Evolutionary conservation across 257 asterid species (phyloP).

Genomic region (Plantago major): DNA sequence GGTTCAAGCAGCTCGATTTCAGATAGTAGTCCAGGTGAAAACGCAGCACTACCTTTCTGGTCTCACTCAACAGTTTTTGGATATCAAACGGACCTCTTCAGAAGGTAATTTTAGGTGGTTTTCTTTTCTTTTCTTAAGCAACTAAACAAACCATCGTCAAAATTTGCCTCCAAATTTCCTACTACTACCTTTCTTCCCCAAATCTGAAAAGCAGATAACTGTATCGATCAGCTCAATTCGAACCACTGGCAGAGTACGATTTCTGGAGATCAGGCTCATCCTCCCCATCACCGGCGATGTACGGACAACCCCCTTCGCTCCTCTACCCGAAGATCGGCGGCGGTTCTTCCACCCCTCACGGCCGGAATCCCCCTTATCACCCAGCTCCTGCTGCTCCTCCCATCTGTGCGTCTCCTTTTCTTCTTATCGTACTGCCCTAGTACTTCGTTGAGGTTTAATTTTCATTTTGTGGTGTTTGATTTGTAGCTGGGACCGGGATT

Average conservation of each 20-base stretch:
- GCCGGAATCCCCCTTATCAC: conserved; percentile 46
- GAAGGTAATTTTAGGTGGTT: too few species aligned
- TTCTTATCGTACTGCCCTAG: background rate
- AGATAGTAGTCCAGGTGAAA: too few species aligned
- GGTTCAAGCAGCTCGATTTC: too few species aligned
- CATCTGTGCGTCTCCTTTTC: conserved; percentile 21
- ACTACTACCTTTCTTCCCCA: background rate
- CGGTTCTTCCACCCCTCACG: conserved; percentile 26
- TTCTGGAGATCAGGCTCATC: conserved; percentile 40
- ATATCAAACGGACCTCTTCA: too few species aligned
- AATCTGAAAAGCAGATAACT: background rate
- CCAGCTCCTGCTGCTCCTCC: conserved; percentile 43
- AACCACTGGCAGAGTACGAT: conserved; percentile 45
- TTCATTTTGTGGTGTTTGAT: conserved; percentile 1
- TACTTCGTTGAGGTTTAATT: too few species aligned
- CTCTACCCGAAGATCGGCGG: conserved; percentile 53
- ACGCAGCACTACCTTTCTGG: too few species aligned
- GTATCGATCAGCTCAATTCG: background rate
- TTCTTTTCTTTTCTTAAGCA: background rate
- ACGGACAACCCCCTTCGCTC: conserved; percentile 33
- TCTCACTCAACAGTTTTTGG: too few species aligned
- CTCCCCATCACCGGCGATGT: conserved; percentile 31
- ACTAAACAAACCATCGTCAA: background rate
- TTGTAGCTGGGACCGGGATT: conserved; percentile 59
- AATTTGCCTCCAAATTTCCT: conserved; percentile 17